Conservation (phyloP, 345 rosid genomes). For the Acer saccharum region DNA sequence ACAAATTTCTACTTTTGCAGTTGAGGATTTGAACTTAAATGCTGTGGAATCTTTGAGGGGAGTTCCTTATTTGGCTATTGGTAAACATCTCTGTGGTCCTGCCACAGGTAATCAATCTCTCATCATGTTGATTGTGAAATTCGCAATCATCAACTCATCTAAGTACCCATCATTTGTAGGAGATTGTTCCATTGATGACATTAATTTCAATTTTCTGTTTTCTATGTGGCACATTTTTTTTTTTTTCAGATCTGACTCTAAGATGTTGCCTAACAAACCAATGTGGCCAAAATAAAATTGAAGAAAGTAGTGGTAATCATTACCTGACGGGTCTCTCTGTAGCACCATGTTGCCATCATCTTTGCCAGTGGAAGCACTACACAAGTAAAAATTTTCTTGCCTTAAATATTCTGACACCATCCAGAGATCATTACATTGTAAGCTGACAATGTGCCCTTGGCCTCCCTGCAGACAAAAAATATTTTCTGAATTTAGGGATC, state of each 20-base stretch:
- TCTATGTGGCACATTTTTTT: neutral
- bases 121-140: neutral
- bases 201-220: neutral
- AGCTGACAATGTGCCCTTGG: neutral
- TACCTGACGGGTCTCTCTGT: conserved; percentile 67
- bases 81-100: conserved; percentile 97
- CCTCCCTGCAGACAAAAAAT: conserved; percentile 61
- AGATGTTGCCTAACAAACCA: conserved; percentile 72
- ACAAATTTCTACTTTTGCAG: conserved; percentile 42
- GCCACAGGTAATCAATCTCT: conserved; percentile 68
- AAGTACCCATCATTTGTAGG: neutral
- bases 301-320: conserved; percentile 24
- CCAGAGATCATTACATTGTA: neutral
- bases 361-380: conserved; percentile 94
- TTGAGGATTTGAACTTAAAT: conserved; percentile 81
- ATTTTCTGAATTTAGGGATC: conserved; percentile 52
- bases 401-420: neutral
- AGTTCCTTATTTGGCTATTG: conserved; percentile 74
- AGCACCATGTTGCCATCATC: conserved; percentile 98
- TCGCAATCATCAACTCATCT: neutral
- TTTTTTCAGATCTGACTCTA: conserved; percentile 69
- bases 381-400: conserved; percentile 49
- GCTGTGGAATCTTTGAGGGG: conserved; percentile 71
- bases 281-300: conserved; percentile 17
- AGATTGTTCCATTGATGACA: neutral